These are phyloP conservation scores for Mycosphaerella arachidis DNA, from an alignment of 2,329 filamentous ascomycete genomes.

Conservation along the genomic window DNA sequence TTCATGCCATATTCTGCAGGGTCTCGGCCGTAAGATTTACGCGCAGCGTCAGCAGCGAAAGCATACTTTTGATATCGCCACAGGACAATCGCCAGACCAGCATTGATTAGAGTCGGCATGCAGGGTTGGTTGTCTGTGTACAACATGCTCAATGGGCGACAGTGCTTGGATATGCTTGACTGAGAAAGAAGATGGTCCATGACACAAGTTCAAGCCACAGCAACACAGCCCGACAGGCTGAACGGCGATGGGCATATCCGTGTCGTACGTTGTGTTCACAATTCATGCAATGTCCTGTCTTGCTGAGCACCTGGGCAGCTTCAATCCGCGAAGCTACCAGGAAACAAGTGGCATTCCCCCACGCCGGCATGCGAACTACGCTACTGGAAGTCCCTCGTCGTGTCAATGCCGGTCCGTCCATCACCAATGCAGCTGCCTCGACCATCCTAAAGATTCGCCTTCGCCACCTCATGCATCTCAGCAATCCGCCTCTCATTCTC, in stretches of 20 bases:
- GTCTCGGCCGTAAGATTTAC: background rate
- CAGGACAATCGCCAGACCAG: background rate
- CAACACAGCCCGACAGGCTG: background rate
- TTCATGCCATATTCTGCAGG: background rate
- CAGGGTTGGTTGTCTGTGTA: background rate
- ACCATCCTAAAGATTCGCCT: constrained; percentile 1
- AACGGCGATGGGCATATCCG: background rate
- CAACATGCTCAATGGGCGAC: background rate
- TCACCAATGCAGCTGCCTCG: no score
- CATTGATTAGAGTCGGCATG: background rate
- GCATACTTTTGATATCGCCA: background rate
- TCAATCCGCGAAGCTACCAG: no score
- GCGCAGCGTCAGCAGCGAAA: background rate
- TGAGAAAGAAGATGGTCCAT: background rate
- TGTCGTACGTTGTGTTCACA: background rate
- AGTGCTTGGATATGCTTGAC: background rate
- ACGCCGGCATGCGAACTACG: background rate
- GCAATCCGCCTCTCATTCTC: constrained; percentile 23
- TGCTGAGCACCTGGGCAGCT: background rate
- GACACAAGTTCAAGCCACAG: background rate
- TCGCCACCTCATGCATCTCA: constrained; percentile 22
- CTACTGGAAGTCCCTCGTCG: background rate
- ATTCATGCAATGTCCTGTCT: background rate
- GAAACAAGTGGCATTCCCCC: no score
- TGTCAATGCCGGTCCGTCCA: background rate